These are phyloP conservation scores for Globisporangium sylvaticum DNA, from an alignment of 352 stramenopile species.

Conservation along the genomic window DNA sequence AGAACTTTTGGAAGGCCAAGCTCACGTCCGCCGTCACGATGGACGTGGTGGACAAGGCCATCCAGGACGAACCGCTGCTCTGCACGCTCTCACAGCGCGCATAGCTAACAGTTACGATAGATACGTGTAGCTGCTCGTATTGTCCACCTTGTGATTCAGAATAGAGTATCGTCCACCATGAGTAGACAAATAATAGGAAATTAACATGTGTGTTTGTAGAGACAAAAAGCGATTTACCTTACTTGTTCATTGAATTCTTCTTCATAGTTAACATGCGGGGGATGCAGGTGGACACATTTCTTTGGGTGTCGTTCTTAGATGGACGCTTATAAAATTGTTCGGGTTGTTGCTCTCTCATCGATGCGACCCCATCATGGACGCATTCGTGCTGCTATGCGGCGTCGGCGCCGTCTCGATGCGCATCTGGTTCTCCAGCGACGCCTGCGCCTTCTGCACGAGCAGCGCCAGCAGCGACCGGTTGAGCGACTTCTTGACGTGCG, in stretches of 20 bases:
- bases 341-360: neutral
- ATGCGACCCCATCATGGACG: neutral
- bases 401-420: slow-evolving; percentile 42
- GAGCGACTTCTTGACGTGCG: slow-evolving; percentile 53
- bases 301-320: neutral
- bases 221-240: neutral
- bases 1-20: slow-evolving; percentile 42
- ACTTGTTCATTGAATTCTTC: neutral
- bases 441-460: slow-evolving; percentile 76
- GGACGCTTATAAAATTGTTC: neutral
- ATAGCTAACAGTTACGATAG: neutral
- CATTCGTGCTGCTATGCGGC: neutral
- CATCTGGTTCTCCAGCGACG: slow-evolving; percentile 69
- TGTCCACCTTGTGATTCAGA: neutral
- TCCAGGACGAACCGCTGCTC: slow-evolving; percentile 52
- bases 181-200: neutral
- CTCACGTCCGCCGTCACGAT: slow-evolving; percentile 49
- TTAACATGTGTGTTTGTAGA: neutral
- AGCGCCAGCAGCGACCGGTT: slow-evolving; percentile 69
- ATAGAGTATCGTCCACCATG: neutral
- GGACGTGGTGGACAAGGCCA: slow-evolving; percentile 32
- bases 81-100: slow-evolving; percentile 19
- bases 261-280: neutral
- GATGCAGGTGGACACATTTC: neutral
- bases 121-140: neutral